A percentile compares a stretch with the other conserved stretches of the same genome.
These are phyloP conservation scores for Pestalotiopsis sp. DNA, from an alignment of 2,329 filamentous ascomycete genomes.

Conservation along the genomic window DNA sequence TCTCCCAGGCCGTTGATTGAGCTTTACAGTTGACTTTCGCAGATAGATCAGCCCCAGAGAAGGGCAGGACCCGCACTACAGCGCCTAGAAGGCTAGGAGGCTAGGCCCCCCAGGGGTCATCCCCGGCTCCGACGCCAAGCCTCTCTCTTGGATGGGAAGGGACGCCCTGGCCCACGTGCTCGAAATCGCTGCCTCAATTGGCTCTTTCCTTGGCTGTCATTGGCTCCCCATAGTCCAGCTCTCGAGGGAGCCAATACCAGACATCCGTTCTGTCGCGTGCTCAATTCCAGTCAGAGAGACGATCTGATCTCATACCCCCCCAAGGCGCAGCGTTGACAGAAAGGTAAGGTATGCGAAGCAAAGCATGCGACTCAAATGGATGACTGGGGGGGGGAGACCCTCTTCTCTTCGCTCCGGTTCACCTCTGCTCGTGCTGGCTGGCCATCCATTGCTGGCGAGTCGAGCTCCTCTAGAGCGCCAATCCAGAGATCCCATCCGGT, in stretches of 20 bases:
- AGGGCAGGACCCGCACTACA: not conserved
- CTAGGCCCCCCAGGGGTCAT: not conserved
- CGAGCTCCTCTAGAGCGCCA: not conserved
- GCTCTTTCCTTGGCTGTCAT: not conserved
- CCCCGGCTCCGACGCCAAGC: not conserved
- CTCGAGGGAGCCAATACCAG: conserved; percentile 6
- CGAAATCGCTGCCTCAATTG: conserved; percentile 9
- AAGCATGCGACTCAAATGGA: too few species aligned
- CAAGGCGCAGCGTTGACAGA: not conserved
- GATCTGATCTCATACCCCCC: not conserved
- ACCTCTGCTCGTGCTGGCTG: not conserved
- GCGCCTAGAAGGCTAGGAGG: not conserved
- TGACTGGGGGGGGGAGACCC: too few species aligned
- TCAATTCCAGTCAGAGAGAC: conserved; percentile 10
- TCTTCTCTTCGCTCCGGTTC: too few species aligned
- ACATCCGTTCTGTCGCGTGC: conserved; percentile 11
- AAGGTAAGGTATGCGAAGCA: not conserved
- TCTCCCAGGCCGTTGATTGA: not conserved
- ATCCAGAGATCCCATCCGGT: not conserved
- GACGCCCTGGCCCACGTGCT: conserved; percentile 1
- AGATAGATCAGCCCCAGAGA: not conserved
- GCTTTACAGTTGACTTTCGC: not conserved
- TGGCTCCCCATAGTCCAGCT: not conserved
- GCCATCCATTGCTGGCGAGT: not conserved
- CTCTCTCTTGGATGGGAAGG: not conserved